Conservation (phyloP, 1,139 yeast species). For the Hanseniaspora gamundiae region DNA sequence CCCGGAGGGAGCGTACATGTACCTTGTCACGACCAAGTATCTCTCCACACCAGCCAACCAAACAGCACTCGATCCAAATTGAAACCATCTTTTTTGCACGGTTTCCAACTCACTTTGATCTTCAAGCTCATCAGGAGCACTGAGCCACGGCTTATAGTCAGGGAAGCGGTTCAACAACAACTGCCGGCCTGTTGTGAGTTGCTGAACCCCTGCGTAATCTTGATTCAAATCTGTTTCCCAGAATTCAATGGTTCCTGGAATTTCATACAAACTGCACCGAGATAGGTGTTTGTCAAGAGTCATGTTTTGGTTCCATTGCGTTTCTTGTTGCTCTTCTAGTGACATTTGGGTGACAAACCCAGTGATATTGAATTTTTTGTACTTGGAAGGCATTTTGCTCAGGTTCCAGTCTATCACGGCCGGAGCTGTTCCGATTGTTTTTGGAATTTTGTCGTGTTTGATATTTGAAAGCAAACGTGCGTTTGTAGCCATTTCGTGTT, state of each 20-base stretch:
- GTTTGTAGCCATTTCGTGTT: not conserved
- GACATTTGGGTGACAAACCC: not conserved
- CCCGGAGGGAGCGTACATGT: constrained; percentile 10
- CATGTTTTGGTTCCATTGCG: not conserved
- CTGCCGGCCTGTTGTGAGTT: not conserved
- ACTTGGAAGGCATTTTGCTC: not conserved
- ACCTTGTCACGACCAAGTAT: constrained; percentile 12
- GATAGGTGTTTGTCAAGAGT: not conserved
- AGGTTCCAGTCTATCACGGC: not conserved
- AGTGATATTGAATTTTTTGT: not conserved
- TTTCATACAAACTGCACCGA: not conserved
- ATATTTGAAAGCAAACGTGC: not conserved
- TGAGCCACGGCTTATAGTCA: not conserved
- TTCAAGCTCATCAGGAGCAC: constrained; percentile 1
- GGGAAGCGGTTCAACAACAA: not conserved
- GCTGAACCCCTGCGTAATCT: not conserved
- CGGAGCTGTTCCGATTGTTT: not conserved
- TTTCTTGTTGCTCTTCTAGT: not conserved
- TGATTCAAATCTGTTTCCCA: not conserved
- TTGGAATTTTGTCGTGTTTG: not conserved
- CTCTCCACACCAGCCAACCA: constrained; percentile 15
- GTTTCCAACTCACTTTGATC: constrained; percentile 9
- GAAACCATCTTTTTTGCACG: constrained; percentile 12
- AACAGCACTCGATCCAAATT: constrained; percentile 15
- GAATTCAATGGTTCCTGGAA: not conserved